phyloP scores from a whole-genome alignment of 148 eudicot species.

The Euryodendron excelsum region DNA sequence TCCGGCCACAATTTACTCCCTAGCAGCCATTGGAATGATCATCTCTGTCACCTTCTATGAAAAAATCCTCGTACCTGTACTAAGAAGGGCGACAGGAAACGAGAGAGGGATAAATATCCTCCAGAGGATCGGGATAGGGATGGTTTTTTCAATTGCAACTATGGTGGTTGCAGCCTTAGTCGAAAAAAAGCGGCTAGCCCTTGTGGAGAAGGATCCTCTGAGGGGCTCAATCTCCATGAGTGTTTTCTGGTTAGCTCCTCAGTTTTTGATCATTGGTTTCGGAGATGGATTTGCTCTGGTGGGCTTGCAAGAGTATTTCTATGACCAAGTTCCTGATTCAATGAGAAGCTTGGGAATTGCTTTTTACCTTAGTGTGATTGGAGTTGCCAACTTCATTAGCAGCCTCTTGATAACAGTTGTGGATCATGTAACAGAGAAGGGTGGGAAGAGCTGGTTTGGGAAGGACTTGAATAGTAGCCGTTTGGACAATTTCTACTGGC shows the following conservation, averaged over 20 bases:
- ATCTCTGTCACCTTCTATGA: conserved; percentile 43
- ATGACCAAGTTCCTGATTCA: conserved; percentile 69
- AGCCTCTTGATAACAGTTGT: conserved; percentile 41
- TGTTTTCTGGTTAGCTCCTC: conserved; percentile 66
- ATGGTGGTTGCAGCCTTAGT: conserved; percentile 51
- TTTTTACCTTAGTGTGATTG: conserved; percentile 53
- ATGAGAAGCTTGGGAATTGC: conserved; percentile 72
- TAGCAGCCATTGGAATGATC: conserved; percentile 43
- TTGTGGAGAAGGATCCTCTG: conserved; percentile 8
- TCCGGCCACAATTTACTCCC: conserved; percentile 45
- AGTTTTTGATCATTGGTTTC: conserved; percentile 48
- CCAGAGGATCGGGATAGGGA: conserved; percentile 57
- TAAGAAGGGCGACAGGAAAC: conserved; percentile 41
- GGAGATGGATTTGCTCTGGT: conserved; percentile 62
- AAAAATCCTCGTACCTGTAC: conserved; percentile 41
- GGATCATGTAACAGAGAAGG: conserved; percentile 31
- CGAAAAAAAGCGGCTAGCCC: conserved; percentile 33
- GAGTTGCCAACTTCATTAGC: conserved; percentile 47
- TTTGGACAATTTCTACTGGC: conserved; percentile 44
- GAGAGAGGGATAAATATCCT: conserved; percentile 59
- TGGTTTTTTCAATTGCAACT: conserved; percentile 39
- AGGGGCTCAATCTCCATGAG: conserved; percentile 29
- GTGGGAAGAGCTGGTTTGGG: conserved; percentile 51
- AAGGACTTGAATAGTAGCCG: conserved; percentile 45
- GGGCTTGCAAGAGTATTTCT: conserved; percentile 70